These are phyloP conservation scores for Fusarium temperatum DNA, from an alignment of 2,329 filamentous ascomycete species.

Conservation along the genomic window DNA sequence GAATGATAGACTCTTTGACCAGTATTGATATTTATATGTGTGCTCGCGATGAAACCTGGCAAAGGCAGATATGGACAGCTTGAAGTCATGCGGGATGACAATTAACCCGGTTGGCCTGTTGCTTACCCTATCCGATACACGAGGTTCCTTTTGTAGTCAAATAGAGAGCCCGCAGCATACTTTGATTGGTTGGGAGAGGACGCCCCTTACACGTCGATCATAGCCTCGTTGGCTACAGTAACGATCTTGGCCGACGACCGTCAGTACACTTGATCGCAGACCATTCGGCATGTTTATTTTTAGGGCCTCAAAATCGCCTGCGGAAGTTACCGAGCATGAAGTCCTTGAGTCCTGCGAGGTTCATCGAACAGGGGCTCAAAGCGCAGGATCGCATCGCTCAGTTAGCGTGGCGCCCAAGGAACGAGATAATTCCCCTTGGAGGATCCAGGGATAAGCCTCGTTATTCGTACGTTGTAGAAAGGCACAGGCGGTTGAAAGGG, in stretches of 20 bases:
- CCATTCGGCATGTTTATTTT: background rate
- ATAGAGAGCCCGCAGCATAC: background rate
- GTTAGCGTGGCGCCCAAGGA: too few species aligned
- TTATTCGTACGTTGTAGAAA: background rate
- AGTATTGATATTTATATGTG: background rate
- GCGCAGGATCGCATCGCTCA: background rate
- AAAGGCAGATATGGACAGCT: background rate
- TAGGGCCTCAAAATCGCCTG: background rate
- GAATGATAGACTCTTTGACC: background rate
- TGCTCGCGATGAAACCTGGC: background rate
- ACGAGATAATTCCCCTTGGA: background rate
- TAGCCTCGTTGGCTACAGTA: background rate
- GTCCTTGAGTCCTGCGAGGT: background rate
- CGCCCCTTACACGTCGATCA: background rate
- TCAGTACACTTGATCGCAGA: too few species aligned
- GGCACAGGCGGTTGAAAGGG: background rate
- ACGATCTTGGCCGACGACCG: background rate
- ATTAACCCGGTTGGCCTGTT: background rate
- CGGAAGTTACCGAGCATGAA: background rate
- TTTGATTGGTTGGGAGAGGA: background rate
- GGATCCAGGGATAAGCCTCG: background rate
- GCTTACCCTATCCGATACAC: too few species aligned
- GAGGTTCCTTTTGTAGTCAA: background rate
- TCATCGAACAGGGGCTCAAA: fast-evolving
- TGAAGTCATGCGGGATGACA: background rate